Base-by-base conservation (phyloP, 192 early-diverging fungal genomes). In the Chytriomyces sp. region DNA sequence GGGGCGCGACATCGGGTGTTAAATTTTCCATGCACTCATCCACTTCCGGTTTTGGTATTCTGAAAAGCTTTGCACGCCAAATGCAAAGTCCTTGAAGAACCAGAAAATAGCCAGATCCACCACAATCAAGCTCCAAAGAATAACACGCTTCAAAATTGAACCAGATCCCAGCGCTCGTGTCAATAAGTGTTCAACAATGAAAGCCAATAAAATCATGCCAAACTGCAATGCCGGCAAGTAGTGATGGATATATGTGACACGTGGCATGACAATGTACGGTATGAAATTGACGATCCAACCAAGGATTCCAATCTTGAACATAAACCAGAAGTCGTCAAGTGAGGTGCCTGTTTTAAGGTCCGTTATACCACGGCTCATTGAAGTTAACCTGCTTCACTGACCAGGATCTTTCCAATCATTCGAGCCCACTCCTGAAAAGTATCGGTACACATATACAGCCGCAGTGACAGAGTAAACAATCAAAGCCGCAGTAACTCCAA, bases 171-270 rank as follows among this genome's bases (percentile, higher is more conserved):
- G 39, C 49, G 36, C 6, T 31, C 52, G 7, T 5, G 19, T 0
- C 5, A 68, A 22, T 10, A 88, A 65, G 61, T 94, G 93, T 70
- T 98, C 94, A 22, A 93, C 54, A 22, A 93, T 34, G 73, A 87
- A 91, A 4, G 87, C 88, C 7, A 89, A 81, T 65, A 91, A 80
- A 60, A 98, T 85, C 71, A 97, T 91, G n/a, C 89, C 89, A 85
- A 97, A 99, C 78, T 98, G 96, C 31, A 97, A 73, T 0, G 94
- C 93, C 0, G 96, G 95, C 81, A 97, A 94, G 76, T 98, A 98
- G 80, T 98, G 97, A 75, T 99, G 97, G 41, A 97, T 77, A 59
- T 98, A 99, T 0, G 91, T 94, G 53, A 98, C 94, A 31, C 97
- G 90, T 30, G 95, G 95, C 94, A 99, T 98, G 52, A 97, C 84